Conservation (phyloP, 1,139 yeast genomes). For the Fermentozyma sake region DNA sequence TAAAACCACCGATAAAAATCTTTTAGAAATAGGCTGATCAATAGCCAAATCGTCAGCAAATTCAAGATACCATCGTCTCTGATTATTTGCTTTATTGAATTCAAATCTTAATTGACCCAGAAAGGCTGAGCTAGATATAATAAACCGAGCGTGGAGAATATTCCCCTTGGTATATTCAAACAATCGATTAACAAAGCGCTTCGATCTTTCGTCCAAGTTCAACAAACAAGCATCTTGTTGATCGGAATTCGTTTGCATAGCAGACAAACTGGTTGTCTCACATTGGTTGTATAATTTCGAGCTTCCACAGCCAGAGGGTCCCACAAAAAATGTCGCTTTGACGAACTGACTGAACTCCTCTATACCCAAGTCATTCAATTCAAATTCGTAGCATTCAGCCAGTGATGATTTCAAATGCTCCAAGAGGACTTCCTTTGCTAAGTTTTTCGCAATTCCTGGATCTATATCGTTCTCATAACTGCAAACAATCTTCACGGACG, state of each 20-base stretch:
- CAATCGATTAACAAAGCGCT: slow-evolving; percentile 4
- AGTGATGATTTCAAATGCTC: slow-evolving; percentile 2
- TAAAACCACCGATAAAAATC: too few species aligned
- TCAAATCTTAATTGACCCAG: slow-evolving; percentile 9
- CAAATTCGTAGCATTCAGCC: slow-evolving; percentile 5
- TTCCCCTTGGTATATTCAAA: slow-evolving; percentile 13
- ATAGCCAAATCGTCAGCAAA: slow-evolving; percentile 4
- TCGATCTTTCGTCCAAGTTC: slow-evolving; percentile 5
- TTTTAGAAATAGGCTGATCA: slow-evolving; percentile 7
- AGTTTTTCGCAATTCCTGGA: background rate
- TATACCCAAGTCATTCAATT: slow-evolving; percentile 7
- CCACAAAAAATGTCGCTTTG: slow-evolving; percentile 5
- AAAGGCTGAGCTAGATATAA: slow-evolving; percentile 7
- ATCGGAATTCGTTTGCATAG: slow-evolving; percentile 4
- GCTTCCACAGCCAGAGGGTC: background rate
- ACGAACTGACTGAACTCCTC: slow-evolving; percentile 11
- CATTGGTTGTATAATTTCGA: too few species aligned
- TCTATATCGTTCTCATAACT: slow-evolving; percentile 6
- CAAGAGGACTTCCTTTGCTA: slow-evolving; percentile 1
- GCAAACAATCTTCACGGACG: slow-evolving; percentile 17
- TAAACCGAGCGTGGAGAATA: slow-evolving; percentile 11
- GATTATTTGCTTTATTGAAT: slow-evolving; percentile 5
- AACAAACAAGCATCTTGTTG: too few species aligned
- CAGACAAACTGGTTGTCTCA: slow-evolving; percentile 6
- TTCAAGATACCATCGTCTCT: slow-evolving; percentile 11